Evolutionary conservation across 2,329 filamentous ascomycete genomes (phyloP).

Genomic region (Ophiocordyceps camponoti-saundersi): DNA sequence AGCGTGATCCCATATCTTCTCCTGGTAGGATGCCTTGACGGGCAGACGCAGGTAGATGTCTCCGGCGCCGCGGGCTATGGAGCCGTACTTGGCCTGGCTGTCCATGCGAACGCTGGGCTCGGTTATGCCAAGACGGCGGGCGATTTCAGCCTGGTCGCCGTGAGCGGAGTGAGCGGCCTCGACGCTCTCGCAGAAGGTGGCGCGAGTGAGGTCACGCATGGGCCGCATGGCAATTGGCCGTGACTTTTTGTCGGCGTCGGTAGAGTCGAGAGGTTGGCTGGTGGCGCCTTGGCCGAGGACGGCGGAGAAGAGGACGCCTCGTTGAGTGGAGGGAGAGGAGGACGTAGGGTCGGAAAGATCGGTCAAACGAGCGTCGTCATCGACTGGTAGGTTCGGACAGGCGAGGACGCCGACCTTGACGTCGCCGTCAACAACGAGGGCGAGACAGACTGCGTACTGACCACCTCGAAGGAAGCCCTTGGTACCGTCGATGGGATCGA

Average conservation of each 20-base stretch:
- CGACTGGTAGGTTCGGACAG: constrained; percentile 85
- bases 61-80: constrained; percentile 81
- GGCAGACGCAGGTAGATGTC: constrained; percentile 90
- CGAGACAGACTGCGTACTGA: constrained; percentile 92
- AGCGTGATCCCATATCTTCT: constrained; percentile 99
- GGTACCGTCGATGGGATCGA: constrained; percentile 95
- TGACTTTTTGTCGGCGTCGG: constrained; percentile 28
- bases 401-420: constrained; percentile 90
- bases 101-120: constrained; percentile 88
- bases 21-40: constrained; percentile 72
- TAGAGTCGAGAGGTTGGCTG: constrained; percentile 51
- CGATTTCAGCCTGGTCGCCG: constrained; percentile 66
- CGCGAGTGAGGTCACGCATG: constrained; percentile 55
- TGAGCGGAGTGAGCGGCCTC: constrained; percentile 88
- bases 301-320: constrained; percentile 78
- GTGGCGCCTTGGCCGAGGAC: constrained; percentile 63
- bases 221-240: constrained; percentile 66
- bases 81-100: constrained; percentile 94
- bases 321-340: constrained; percentile 38
- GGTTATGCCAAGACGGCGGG: constrained; percentile 71
- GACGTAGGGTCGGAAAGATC: constrained; percentile 59
- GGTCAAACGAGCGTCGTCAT: constrained; percentile 45
- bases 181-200: constrained; percentile 92
- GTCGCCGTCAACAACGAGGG: constrained; percentile 78
- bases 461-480: constrained; percentile 93